Evolutionary conservation across 352 stramenopile genomes (phyloP).

Genomic region (Globisporangium parvum): DNA sequence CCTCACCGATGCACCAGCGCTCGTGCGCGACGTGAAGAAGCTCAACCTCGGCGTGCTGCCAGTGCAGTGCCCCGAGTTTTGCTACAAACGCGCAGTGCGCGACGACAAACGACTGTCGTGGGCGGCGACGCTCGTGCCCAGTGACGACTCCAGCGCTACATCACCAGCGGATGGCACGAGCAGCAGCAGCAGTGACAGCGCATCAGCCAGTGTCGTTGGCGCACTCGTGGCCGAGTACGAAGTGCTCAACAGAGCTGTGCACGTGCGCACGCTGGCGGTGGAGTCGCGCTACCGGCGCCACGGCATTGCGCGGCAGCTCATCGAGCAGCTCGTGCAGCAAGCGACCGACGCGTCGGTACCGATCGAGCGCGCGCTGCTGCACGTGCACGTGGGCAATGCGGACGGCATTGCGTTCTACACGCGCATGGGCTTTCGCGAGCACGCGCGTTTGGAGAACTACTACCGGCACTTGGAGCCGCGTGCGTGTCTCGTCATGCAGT

Average conservation of each 20-base stretch:
- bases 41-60: slow-evolving; percentile 65
- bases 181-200: not conserved
- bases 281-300: slow-evolving; percentile 22
- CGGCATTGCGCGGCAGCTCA: slow-evolving; percentile 30
- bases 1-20: slow-evolving; percentile 32
- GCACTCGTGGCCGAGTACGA: slow-evolving; percentile 38
- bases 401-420: slow-evolving; percentile 61
- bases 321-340: slow-evolving; percentile 31
- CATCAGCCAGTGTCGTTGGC: slow-evolving; percentile 14
- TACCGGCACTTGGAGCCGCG: slow-evolving; percentile 54
- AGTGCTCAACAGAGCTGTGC: slow-evolving; percentile 18
- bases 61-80: slow-evolving; percentile 52
- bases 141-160: not conserved
- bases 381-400: slow-evolving; percentile 58
- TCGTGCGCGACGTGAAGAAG: slow-evolving; percentile 50
- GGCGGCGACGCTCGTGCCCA: slow-evolving; percentile 19
- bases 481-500: slow-evolving; percentile 47
- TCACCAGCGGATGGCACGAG: not conserved
- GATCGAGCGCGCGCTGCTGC: slow-evolving; percentile 29
- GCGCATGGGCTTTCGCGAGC: slow-evolving; percentile 38
- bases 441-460: slow-evolving; percentile 45
- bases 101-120: slow-evolving; percentile 39
- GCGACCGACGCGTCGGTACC: not conserved
- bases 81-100: slow-evolving; percentile 55
- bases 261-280: slow-evolving; percentile 43